Conservation (phyloP, 768 basidiomycete species). For the Suillus bovinus region DNA sequence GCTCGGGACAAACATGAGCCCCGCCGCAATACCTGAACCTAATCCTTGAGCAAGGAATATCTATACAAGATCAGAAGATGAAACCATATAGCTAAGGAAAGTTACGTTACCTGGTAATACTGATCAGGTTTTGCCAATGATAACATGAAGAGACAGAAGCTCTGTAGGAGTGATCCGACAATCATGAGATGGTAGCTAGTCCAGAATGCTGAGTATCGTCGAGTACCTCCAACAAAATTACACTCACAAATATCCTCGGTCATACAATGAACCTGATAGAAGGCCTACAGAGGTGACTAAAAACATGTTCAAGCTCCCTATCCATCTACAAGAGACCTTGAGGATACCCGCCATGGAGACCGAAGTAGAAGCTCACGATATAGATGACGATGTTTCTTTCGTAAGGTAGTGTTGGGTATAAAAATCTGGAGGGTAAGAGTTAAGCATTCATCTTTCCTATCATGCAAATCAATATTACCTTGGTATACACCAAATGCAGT, state of each 20-base stretch:
- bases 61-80: conserved; percentile 21
- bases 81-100: conserved; percentile 6
- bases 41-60: conserved; percentile 53
- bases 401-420: conserved; percentile 38
- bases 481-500: conserved; percentile 43
- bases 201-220: not conserved
- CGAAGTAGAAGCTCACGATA: conserved; percentile 32
- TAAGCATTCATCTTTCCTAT: not conserved
- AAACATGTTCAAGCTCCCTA: conserved; percentile 49
- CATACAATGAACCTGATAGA: conserved; percentile 46
- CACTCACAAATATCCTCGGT: conserved; percentile 52
- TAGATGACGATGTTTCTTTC: conserved; percentile 33
- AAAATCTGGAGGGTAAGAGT: conserved; percentile 30
- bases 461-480: conserved; percentile 19
- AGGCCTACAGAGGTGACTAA: conserved; percentile 39
- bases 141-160: conserved; percentile 38
- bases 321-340: conserved; percentile 30
- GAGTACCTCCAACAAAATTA: not conserved
- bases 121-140: conserved; percentile 42
- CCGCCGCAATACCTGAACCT: conserved; percentile 45
- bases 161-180: conserved; percentile 18
- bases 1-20: conserved; percentile 47
- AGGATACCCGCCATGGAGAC: not conserved
- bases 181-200: conserved; percentile 13
- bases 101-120: conserved; percentile 44